phyloP scores from a whole-genome alignment of 495 filamentous ascomycete genomes.

The Penicillium angulare region DNA sequence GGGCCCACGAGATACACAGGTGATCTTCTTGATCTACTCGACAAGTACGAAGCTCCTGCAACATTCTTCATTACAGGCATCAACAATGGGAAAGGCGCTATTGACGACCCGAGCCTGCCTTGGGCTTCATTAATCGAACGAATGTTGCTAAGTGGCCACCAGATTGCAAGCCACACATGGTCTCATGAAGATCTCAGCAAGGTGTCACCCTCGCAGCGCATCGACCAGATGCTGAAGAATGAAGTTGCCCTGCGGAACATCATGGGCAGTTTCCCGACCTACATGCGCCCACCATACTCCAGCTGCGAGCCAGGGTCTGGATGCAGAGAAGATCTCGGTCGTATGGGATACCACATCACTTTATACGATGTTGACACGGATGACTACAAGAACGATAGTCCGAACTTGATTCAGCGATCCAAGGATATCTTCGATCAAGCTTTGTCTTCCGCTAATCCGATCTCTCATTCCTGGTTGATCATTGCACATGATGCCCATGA shows the following conservation, averaged over 20 bases:
- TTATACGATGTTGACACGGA: slow-evolving; percentile 80
- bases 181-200: slow-evolving; percentile 71
- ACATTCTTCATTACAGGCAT: slow-evolving; percentile 81
- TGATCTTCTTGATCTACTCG: slow-evolving; percentile 67
- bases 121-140: slow-evolving; percentile 65
- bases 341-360: slow-evolving; percentile 71
- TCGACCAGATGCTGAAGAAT: slow-evolving; percentile 70
- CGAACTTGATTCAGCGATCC: slow-evolving; percentile 61
- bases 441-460: slow-evolving; percentile 35
- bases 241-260: slow-evolving; percentile 80
- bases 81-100: slow-evolving; percentile 69
- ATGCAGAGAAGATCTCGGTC: slow-evolving; percentile 59
- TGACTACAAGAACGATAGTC: slow-evolving; percentile 66
- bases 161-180: slow-evolving; percentile 84
- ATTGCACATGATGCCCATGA: slow-evolving; percentile 81
- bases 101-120: slow-evolving; percentile 57
- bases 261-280: slow-evolving; percentile 77
- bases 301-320: slow-evolving; percentile 57
- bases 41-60: slow-evolving; percentile 63
- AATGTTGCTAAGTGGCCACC: slow-evolving; percentile 70
- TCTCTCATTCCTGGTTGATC: slow-evolving; percentile 57
- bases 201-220: slow-evolving; percentile 53
- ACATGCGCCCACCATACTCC: slow-evolving; percentile 83
- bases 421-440: slow-evolving; percentile 69
- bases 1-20: slow-evolving; percentile 69